A percentile compares a stretch with the other conserved stretches of the same genome.
These are phyloP conservation scores for Amanita exitialis DNA, from an alignment of 768 basidiomycete species.

Conservation along the genomic window DNA sequence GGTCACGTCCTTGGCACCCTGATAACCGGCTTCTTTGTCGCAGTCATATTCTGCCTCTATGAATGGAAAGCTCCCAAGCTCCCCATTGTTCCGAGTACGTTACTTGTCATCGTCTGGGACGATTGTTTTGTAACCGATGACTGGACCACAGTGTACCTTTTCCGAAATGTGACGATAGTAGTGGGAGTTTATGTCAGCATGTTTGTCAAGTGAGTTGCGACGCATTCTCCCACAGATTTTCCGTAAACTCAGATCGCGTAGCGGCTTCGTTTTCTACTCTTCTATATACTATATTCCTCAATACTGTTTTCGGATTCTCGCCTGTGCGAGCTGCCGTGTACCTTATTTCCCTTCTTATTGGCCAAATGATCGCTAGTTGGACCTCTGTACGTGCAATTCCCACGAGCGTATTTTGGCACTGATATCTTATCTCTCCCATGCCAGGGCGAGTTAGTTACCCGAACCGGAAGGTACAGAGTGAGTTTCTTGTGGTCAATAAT, in stretches of 20 bases:
- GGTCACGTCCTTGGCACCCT: slow-evolving; percentile 54
- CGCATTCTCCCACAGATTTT: neutral
- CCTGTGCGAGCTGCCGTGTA: slow-evolving; percentile 51
- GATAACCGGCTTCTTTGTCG: slow-evolving; percentile 41
- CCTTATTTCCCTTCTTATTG: slow-evolving; percentile 60
- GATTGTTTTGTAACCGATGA: neutral
- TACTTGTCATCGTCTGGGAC: neutral
- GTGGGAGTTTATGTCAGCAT: slow-evolving; percentile 59
- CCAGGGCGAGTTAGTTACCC: slow-evolving; percentile 55
- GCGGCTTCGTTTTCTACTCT: slow-evolving; percentile 53
- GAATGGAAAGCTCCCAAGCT: slow-evolving; percentile 63
- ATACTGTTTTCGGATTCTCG: slow-evolving; percentile 53
- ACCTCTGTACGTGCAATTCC: slow-evolving; percentile 26
- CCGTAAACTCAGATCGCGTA: slow-evolving; percentile 12
- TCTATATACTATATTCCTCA: slow-evolving; percentile 66
- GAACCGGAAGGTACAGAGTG: slow-evolving; percentile 55
- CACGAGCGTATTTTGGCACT: neutral
- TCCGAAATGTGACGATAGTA: slow-evolving; percentile 55
- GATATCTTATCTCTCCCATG: neutral
- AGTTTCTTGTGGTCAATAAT: slow-evolving; percentile 8
- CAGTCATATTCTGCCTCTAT: slow-evolving; percentile 53
- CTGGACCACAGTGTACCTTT: slow-evolving; percentile 49
- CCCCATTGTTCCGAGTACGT: slow-evolving; percentile 64
- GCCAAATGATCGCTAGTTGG: slow-evolving; percentile 51
- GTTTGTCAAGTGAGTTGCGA: slow-evolving; percentile 49